Conservation (phyloP, 768 basidiomycete genomes). For the Neoboletus magnificus region DNA sequence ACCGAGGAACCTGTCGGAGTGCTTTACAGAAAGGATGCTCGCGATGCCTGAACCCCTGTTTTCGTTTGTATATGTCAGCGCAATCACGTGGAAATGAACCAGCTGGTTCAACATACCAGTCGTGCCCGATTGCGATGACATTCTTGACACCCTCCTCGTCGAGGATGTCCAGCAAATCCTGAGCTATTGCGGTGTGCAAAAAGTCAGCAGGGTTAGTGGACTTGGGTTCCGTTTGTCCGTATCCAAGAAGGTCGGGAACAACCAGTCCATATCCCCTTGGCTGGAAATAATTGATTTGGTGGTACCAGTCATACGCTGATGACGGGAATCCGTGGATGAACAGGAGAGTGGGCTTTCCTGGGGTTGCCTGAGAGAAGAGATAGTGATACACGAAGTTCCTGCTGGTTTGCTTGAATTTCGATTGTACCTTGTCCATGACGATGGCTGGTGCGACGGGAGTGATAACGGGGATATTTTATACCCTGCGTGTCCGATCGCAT, state of each 20-base stretch:
- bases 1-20: slow-evolving; percentile 40
- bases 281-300: slow-evolving; percentile 38
- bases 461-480: not conserved
- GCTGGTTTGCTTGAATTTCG: slow-evolving; percentile 34
- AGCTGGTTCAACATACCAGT: slow-evolving; percentile 30
- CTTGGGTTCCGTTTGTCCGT: slow-evolving; percentile 42
- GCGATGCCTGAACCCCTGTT: slow-evolving; percentile 35
- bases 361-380: slow-evolving; percentile 24
- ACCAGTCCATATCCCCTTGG: slow-evolving; percentile 42
- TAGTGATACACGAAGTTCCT: slow-evolving; percentile 38
- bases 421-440: slow-evolving; percentile 25
- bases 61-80: not conserved
- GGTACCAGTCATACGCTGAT: slow-evolving; percentile 41
- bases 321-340: slow-evolving; percentile 47
- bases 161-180: slow-evolving; percentile 39
- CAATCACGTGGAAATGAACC: not conserved
- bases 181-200: slow-evolving; percentile 21
- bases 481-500: slow-evolving; percentile 8
- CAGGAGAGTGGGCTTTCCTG: slow-evolving; percentile 37
- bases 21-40: slow-evolving; percentile 37
- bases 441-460: not conserved
- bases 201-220: slow-evolving; percentile 32
- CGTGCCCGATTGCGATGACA: slow-evolving; percentile 39
- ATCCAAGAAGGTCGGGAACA: slow-evolving; percentile 48
- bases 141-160: slow-evolving; percentile 33